These are phyloP conservation scores for Ajuga chamaepitys DNA, from an alignment of 257 asterid species.

Conservation along the genomic window DNA sequence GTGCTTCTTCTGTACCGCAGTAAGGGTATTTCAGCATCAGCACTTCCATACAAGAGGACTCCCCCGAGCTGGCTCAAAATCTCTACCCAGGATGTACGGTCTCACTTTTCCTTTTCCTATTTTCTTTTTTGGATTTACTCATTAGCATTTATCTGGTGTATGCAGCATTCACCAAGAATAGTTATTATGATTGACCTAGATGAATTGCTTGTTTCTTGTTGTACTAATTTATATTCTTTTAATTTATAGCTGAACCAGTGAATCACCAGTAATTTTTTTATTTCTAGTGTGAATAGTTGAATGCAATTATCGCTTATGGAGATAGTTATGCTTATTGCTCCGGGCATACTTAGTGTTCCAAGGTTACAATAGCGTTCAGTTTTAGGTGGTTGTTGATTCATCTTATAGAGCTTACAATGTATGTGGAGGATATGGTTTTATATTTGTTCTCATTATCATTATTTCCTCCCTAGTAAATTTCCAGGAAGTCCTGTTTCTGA, in stretches of 20 bases:
- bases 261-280: too few relatives aligned
- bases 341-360: not conserved
- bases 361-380: not conserved
- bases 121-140: not conserved
- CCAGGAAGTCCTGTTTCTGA: not conserved
- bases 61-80: conserved; percentile 83
- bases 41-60: conserved; percentile 82
- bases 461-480: not conserved
- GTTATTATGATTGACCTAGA: too few relatives aligned
- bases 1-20: conserved; percentile 29
- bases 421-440: not conserved
- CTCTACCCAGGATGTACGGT: conserved; percentile 40
- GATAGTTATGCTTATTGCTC: not conserved
- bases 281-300: too few relatives aligned
- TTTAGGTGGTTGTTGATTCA: not conserved
- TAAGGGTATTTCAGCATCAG: conserved; percentile 84
- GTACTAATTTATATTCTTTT: too few relatives aligned
- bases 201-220: too few relatives aligned
- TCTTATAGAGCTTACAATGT: not conserved
- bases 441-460: not conserved
- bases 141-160: not conserved
- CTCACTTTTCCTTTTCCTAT: not conserved
- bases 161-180: too few relatives aligned
- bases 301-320: not conserved
- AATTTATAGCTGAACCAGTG: too few relatives aligned